phyloP scores from a whole-genome alignment of 495 filamentous ascomycete species.

The Daldinia bambusicola region DNA sequence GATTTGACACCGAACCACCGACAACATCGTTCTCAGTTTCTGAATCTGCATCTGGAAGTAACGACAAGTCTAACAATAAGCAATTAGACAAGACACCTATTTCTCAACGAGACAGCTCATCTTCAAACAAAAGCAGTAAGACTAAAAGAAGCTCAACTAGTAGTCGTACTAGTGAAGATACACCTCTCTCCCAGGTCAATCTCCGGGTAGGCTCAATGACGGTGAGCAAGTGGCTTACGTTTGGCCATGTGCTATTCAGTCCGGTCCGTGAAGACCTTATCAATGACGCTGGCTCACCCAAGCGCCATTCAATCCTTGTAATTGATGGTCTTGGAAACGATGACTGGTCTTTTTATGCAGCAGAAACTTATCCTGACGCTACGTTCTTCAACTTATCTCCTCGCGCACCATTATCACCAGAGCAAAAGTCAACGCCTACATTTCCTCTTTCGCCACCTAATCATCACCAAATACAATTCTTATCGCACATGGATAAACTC shows the following conservation, averaged over 20 bases:
- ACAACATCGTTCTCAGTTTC: slow-evolving; percentile 54
- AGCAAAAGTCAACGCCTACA: slow-evolving; percentile 47
- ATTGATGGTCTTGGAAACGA: slow-evolving; percentile 86
- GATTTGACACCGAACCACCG: slow-evolving; percentile 50
- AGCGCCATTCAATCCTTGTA: slow-evolving; percentile 77
- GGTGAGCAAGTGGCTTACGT: slow-evolving; percentile 84
- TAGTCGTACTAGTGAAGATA: slow-evolving; percentile 59
- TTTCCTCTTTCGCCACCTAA: slow-evolving; percentile 76
- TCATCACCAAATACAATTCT: slow-evolving; percentile 84
- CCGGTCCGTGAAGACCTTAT: slow-evolving; percentile 84
- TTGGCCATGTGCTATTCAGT: slow-evolving; percentile 93
- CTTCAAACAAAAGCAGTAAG: slow-evolving; percentile 46
- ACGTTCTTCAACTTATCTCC: slow-evolving; percentile 86
- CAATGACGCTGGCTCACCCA: slow-evolving; percentile 55
- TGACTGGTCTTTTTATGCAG: slow-evolving; percentile 98
- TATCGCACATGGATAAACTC: slow-evolving; percentile 72
- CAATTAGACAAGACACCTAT: slow-evolving; percentile 37
- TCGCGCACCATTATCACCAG: slow-evolving; percentile 54
- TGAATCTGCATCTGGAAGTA: slow-evolving; percentile 63
- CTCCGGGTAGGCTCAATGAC: slow-evolving; percentile 79
- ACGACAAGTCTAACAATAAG: slow-evolving; percentile 54
- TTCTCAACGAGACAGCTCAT: slow-evolving; percentile 52
- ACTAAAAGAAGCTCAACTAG: slow-evolving; percentile 59
- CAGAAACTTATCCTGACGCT: slow-evolving; percentile 86
- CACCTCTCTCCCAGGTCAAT: slow-evolving; percentile 77